These are phyloP conservation scores for Cyberlindnera meyerae DNA, from an alignment of 805 yeast genomes.

Conservation along the genomic window DNA sequence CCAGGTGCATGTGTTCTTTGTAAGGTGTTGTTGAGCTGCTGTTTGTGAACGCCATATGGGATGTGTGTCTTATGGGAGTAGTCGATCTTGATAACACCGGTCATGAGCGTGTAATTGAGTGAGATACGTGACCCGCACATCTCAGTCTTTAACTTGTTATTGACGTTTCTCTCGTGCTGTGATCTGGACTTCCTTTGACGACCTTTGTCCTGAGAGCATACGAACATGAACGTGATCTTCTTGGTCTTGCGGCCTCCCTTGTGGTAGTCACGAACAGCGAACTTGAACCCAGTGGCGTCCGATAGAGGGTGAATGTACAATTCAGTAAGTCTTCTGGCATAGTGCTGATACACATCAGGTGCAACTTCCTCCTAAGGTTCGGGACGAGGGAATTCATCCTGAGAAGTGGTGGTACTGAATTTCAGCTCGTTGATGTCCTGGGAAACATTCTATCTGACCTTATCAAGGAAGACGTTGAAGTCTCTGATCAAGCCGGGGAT, in stretches of 20 bases:
- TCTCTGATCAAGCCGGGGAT: constrained; percentile 29
- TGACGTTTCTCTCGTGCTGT: constrained; percentile 32
- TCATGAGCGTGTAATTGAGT: constrained; percentile 33
- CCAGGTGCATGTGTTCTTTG: not conserved
- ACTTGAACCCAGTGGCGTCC: constrained; percentile 36
- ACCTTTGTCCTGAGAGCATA: constrained; percentile 40
- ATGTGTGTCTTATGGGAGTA: constrained; percentile 38
- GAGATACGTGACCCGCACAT: constrained; percentile 37
- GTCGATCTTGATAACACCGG: constrained; percentile 33
- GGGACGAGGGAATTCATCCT: constrained; percentile 31
- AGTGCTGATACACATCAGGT: constrained; percentile 28
- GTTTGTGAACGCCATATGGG: constrained; percentile 29
- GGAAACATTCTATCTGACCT: constrained; percentile 31
- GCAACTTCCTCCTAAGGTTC: constrained; percentile 27
- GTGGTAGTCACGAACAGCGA: constrained; percentile 42
- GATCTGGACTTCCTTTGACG: constrained; percentile 40
- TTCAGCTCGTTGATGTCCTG: constrained; percentile 34
- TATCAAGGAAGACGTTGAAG: constrained; percentile 30
- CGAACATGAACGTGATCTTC: constrained; percentile 39
- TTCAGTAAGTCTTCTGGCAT: constrained; percentile 32
- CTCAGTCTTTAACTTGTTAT: constrained; percentile 37
- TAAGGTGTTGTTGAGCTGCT: not conserved
- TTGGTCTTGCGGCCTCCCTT: constrained; percentile 38
- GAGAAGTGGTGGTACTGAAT: constrained; percentile 30
- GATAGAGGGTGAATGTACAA: constrained; percentile 38